Conservation (phyloP, 371 early-diverging fungal genomes). For the Lichtheimia ramosa region DNA sequence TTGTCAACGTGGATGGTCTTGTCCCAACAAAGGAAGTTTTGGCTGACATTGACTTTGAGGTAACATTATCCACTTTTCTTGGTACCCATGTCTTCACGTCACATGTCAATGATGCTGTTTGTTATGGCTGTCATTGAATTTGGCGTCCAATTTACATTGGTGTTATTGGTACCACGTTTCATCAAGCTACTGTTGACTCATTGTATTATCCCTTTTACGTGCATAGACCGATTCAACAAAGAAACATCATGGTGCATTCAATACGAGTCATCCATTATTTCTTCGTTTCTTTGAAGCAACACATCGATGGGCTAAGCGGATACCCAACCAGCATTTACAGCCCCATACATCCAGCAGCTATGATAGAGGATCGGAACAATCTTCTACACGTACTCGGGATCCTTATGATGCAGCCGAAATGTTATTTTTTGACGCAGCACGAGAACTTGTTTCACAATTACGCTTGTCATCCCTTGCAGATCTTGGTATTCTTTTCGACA, state of each 20-base stretch:
- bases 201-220: neutral
- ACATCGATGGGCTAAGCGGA: conserved; percentile 15
- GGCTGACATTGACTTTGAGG: conserved; percentile 4
- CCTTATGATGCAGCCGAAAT: conserved; percentile 12
- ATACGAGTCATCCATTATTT: conserved; percentile 13
- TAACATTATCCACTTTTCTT: neutral
- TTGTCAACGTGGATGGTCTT: conserved; percentile 43
- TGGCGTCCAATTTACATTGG: neutral
- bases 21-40: conserved; percentile 28
- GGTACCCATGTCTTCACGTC: neutral
- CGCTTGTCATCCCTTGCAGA: conserved; percentile 21
- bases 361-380: conserved; percentile 16
- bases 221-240: neutral
- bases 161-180: conserved; percentile 9
- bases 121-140: no score
- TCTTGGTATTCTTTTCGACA: conserved; percentile 34
- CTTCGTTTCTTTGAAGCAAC: conserved; percentile 13
- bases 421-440: conserved; percentile 28
- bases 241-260: neutral
- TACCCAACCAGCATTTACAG: neutral
- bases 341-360: neutral
- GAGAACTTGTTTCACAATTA: conserved; percentile 26
- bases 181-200: neutral
- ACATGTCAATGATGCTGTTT: neutral
- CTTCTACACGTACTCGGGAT: conserved; percentile 12